Evolutionary conservation across 1,284 basidiomycete genomes (phyloP).

Genomic region (Tylopilus orsonianus): DNA sequence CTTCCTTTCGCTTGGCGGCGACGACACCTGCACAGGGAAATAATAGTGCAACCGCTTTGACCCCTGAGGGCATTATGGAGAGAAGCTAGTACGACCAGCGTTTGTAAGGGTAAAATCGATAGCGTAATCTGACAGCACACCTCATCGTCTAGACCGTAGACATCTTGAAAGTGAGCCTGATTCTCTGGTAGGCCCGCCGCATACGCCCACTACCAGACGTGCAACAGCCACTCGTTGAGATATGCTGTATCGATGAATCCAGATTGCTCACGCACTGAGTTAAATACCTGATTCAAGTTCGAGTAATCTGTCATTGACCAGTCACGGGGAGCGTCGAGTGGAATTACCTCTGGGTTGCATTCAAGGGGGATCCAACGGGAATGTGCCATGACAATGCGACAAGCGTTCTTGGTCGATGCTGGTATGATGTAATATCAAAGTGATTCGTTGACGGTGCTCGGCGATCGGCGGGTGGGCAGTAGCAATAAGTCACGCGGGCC

Average conservation of each 20-base stretch:
- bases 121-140: constrained; percentile 35
- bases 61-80: constrained; percentile 63
- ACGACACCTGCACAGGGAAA: constrained; percentile 69
- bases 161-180: constrained; percentile 69
- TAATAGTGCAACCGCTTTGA: constrained; percentile 78
- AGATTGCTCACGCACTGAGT: constrained; percentile 38
- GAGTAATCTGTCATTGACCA: no score
- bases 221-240: not conserved
- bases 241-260: not conserved
- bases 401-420: no score
- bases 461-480: no score
- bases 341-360: constrained; percentile 73
- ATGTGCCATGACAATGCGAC: constrained; percentile 19
- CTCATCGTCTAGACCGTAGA: constrained; percentile 80
- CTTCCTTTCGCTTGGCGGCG: constrained; percentile 51
- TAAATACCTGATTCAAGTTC: constrained; percentile 53
- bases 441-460: no score
- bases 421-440: no score
- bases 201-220: constrained; percentile 63
- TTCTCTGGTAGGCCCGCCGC: constrained; percentile 67
- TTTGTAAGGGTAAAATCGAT: not conserved
- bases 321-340: no score
- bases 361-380: constrained; percentile 73
- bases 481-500: no score
- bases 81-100: constrained; percentile 57